Evolutionary conservation across 2,329 filamentous ascomycete species (phyloP), one percentile per base, ranked within the genome.

Genomic region (Didymella glomerata): DNA sequence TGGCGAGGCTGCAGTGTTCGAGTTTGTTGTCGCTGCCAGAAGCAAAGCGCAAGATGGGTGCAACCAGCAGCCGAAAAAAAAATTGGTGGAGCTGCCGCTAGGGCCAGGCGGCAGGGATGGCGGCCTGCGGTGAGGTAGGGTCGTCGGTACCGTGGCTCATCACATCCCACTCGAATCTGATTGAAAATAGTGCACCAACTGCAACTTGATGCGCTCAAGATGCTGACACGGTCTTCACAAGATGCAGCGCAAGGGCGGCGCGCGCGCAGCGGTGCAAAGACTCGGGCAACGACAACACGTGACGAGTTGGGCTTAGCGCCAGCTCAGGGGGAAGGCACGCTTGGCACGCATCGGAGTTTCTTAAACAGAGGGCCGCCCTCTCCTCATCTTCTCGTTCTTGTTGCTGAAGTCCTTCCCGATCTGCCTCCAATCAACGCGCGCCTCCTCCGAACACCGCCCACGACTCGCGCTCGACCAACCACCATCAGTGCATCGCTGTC

Each of bases 341-440:
- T 68, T 68, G 68, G 69, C 68, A 62, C 63, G 60, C 62, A 62
- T 64, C 63, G 57, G 57, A 50, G 52, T 42, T 57, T 61, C 51
- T 57, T 61, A 61, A 61, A 61, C 58, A 54, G 53, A 50, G 48
- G 53, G 54, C 58, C 54, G 58, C 58, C 58, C 58, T 54, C 53
- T 57, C 58, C 48, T 44, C 36, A 48, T 53, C 55, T 63, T 61
- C 41, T 44, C 54, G 58, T 61, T 57, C 54, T 65, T 65, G 60
- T 61, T 58, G 64, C 63, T 65, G 65, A 60, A 60, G 61, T 66
- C 68, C 67, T 67, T 68, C 68, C 64, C 68, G 68, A 69, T 67
- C 70, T 68, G 69, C 69, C 67, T 70, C 72, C 72, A 71, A 74
- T 73, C 71, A 71, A 63, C 66, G 68, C 66, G 63, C 66, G 64